These are phyloP conservation scores for Linaria vulgaris DNA, from an alignment of 257 asterid genomes.

Conservation along the genomic window DNA sequence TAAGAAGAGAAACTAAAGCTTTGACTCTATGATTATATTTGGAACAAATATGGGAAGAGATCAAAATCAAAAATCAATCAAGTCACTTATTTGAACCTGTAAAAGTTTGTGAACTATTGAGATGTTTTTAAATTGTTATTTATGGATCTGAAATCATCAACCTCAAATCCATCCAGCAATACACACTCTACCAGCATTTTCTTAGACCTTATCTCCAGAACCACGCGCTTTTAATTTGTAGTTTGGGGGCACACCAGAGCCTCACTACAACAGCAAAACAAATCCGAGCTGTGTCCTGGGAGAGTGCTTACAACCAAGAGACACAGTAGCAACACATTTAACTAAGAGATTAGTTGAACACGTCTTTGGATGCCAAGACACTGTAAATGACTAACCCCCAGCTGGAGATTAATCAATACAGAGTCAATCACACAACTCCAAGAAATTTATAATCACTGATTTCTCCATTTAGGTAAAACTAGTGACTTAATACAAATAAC, in stretches of 20 bases:
- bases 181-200: constrained; percentile 8
- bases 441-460: constrained; percentile 2
- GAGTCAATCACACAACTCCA: neutral
- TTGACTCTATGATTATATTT: too few species aligned
- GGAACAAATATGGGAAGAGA: too few species aligned
- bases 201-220: neutral
- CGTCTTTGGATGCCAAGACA: neutral
- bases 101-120: neutral
- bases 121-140: neutral
- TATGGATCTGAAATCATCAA: neutral
- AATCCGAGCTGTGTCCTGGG: neutral
- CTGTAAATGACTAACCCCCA: neutral
- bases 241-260: neutral
- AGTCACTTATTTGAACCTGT: neutral
- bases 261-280: constrained; percentile 2
- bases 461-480: neutral
- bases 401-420: neutral
- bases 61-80: neutral
- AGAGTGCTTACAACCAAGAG: neutral
- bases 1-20: neutral
- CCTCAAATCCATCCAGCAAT: neutral
- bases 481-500: neutral
- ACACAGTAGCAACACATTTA: neutral
- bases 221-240: constrained; percentile 5
- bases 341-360: constrained; percentile 2